A percentile compares a stretch with the other conserved stretches of the same genome.
phyloP scores from a whole-genome alignment of 768 basidiomycete species.

The Russula ochroleuca region DNA sequence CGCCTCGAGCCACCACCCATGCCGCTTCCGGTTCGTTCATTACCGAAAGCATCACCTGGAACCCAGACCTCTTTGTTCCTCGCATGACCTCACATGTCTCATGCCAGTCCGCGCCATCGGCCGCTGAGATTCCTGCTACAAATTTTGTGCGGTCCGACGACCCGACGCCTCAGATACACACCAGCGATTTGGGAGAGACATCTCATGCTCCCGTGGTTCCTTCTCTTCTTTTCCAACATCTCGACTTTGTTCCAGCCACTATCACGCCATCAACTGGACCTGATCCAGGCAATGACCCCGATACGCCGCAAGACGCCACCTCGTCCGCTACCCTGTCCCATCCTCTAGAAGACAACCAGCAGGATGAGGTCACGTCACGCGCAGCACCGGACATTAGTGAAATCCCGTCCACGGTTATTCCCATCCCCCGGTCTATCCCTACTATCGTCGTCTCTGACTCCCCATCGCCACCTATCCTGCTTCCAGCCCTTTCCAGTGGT shows the following conservation, averaged over 20 bases:
- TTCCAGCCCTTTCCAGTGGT: no score
- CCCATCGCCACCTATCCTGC: not conserved
- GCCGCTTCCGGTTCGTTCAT: not conserved
- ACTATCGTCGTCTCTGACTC: not conserved
- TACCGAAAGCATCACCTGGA: not conserved
- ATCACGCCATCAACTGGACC: not conserved
- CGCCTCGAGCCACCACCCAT: not conserved
- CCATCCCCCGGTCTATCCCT: not conserved
- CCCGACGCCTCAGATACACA: not conserved
- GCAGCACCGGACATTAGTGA: not conserved
- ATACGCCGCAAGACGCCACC: not conserved
- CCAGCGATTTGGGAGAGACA: not conserved
- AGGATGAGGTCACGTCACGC: not conserved
- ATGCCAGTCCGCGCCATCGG: not conserved
- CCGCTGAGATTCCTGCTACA: not conserved
- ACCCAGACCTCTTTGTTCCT: not conserved
- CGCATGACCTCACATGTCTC: not conserved
- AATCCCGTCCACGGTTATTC: not conserved
- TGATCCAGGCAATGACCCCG: not conserved
- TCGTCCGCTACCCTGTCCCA: no score
- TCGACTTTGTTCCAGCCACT: not conserved
- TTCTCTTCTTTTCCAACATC: not conserved
- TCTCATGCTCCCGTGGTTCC: not conserved
- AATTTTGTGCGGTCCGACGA: not conserved
- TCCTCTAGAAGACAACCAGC: not conserved